Base-by-base conservation (phyloP, 306 rosid genomes). In the Fagus sylvatica region DNA sequence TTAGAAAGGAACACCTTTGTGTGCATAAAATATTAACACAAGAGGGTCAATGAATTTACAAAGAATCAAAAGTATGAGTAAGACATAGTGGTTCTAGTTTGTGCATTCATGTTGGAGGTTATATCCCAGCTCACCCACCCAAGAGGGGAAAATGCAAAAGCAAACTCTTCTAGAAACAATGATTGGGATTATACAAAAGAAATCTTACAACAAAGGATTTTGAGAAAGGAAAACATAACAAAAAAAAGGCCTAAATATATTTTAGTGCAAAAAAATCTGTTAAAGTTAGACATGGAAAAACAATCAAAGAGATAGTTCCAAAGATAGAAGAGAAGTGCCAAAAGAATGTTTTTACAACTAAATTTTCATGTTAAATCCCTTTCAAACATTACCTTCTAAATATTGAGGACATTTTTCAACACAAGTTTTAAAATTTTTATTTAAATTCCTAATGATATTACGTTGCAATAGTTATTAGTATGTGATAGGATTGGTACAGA, bases 401-500 rank as follows among this genome's bases (percentile, higher is more conserved):
- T 65, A 39, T 65, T 10, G 56, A 28, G 32, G 64, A 46, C 51
- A 46, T 46, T 46, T 46, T 46, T 46, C 51, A 12, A 28, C 37
- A 28, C 22, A 39, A 16, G 71, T 43, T 39, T 37, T 3, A 3
- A 43, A 65, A 36, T 37, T 65, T 65, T 17, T 10, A 57, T 17
- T 65, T 3, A n/a, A 65, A 17, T 37, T 39, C 49, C 49, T 37
- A 16, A 16, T 65, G 15, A 5, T 11, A 65, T 7, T 65, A 37
- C 48, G 48, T 12, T 69, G 57, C 40, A 12, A 68, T 32, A 5
- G 17, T 75, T 69, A 6, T 41, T 69, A 49, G 64, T 22, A 57
- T 42, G 51, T 69, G 53, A 46, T n/a, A 74, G 13, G 72, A 53
- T 30, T 56, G 69, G 76, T 34, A 41, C 56, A 8, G 34, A 65